Evolutionary conservation across 2,329 filamentous ascomycete genomes (phyloP).

Genomic region (Fusarium heterosporum): DNA sequence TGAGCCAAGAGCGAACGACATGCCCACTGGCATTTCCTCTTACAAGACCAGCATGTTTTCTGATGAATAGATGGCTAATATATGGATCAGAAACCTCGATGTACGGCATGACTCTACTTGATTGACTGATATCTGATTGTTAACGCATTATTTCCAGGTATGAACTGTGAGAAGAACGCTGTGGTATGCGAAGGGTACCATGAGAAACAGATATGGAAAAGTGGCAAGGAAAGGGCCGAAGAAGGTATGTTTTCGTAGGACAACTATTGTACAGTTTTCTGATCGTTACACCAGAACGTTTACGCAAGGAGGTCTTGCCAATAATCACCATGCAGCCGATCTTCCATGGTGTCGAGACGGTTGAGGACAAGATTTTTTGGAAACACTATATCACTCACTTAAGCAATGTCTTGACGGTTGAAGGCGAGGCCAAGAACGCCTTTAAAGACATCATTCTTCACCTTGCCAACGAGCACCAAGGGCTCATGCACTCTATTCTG

Average conservation of each 20-base stretch:
- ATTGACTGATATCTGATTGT: conserved; percentile 1
- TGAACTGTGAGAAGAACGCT: conserved; percentile 94
- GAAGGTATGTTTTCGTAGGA: conserved; percentile 63
- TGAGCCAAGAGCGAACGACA: not conserved
- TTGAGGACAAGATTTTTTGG: conserved; percentile 82
- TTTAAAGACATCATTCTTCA: conserved; percentile 87
- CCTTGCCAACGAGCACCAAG: conserved; percentile 81
- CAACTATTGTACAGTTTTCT: conserved; percentile 8
- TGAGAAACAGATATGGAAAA: conserved; percentile 87
- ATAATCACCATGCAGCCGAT: conserved; percentile 71
- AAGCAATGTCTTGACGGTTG: conserved; percentile 83
- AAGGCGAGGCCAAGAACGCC: conserved; percentile 83
- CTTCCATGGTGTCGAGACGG: conserved; percentile 83
- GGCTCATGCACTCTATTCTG: conserved; percentile 90
- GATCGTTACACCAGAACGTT: conserved; percentile 57
- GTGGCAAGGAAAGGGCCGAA: conserved; percentile 80
- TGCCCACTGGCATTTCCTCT: not conserved
- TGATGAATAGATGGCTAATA: conserved; percentile 8
- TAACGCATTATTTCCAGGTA: conserved; percentile 61
- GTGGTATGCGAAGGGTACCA: conserved; percentile 92
- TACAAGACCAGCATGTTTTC: not conserved
- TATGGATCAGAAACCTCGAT: conserved; percentile 54
- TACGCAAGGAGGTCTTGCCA: conserved; percentile 62
- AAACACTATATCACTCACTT: conserved; percentile 85
- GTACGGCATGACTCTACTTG: conserved; percentile 53